These are phyloP conservation scores for Aspergillus amoenus DNA, from an alignment of 2,329 filamentous ascomycete genomes.

Conservation along the genomic window DNA sequence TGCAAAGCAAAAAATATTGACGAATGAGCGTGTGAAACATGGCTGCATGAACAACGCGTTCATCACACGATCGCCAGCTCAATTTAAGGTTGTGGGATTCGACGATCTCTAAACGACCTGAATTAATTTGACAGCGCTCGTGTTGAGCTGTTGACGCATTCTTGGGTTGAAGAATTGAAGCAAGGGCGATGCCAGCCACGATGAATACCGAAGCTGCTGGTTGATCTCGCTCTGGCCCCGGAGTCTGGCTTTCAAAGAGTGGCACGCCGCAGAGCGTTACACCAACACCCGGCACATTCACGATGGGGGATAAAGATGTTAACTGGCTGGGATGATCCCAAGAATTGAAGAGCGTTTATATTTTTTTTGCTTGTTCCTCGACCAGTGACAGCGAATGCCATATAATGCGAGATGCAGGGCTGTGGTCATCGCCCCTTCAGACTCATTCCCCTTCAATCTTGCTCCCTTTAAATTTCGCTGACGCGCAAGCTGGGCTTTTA, in stretches of 20 bases:
- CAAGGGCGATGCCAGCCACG: background rate
- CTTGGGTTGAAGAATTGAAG: background rate
- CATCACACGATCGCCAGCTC: conserved; percentile 1
- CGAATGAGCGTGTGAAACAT: background rate
- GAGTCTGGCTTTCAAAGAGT: background rate
- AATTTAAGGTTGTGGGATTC: too few relatives aligned
- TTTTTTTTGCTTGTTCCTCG: background rate
- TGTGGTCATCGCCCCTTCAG: background rate
- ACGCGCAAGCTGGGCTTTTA: background rate
- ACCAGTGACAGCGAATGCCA: background rate
- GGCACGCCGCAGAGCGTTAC: background rate
- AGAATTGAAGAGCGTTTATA: background rate
- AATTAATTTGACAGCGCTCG: background rate
- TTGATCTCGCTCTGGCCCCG: too few relatives aligned
- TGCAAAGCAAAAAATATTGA: background rate
- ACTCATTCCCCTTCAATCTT: background rate
- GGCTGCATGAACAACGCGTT: background rate
- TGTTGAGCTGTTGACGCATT: background rate
- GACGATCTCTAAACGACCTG: background rate
- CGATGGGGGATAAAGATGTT: too few relatives aligned
- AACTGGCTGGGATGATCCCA: too few relatives aligned
- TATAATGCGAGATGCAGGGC: background rate
- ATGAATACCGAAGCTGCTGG: background rate
- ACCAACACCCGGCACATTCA: background rate
- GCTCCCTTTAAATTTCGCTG: background rate